These are phyloP conservation scores for Ophiostoma ulmi DNA, from an alignment of 2,329 filamentous ascomycete species.

Conservation along the genomic window DNA sequence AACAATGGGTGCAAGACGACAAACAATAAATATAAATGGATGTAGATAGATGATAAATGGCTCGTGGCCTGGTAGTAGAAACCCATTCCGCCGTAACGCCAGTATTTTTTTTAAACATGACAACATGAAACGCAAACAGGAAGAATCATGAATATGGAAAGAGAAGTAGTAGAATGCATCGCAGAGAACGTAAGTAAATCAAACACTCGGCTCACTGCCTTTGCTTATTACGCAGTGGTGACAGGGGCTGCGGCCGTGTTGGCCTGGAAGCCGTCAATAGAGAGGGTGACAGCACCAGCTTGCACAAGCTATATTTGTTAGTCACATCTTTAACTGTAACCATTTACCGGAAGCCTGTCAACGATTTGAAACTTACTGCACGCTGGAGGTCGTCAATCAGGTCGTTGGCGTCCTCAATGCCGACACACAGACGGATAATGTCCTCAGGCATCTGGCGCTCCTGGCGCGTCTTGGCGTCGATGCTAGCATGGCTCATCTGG, in stretches of 20 bases:
- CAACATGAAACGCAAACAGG: background rate
- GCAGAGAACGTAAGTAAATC: background rate
- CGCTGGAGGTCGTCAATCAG: slow-evolving; percentile 87
- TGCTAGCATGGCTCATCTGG: slow-evolving; percentile 98
- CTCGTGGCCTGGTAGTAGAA: background rate
- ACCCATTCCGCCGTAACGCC: background rate
- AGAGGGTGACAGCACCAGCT: slow-evolving; percentile 86
- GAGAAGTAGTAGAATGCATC: background rate
- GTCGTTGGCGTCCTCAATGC: slow-evolving; percentile 89
- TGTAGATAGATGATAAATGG: background rate
- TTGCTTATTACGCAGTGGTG: background rate
- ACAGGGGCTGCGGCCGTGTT: slow-evolving; percentile 24
- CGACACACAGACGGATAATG: slow-evolving; percentile 89
- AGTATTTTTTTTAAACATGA: background rate
- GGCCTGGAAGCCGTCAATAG: slow-evolving; percentile 75
- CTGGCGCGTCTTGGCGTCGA: slow-evolving; percentile 85
- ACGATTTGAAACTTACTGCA: slow-evolving; percentile 60
- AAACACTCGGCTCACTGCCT: background rate
- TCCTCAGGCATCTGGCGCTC: slow-evolving; percentile 94
- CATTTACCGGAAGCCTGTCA: no score
- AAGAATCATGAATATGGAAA: background rate
- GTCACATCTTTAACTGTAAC: background rate
- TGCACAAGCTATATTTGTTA: slow-evolving; percentile 64
- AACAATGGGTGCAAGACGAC: background rate
- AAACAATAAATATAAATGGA: background rate